These are phyloP conservation scores for Trichoderma koningiopsis DNA, from an alignment of 2,329 filamentous ascomycete species.

Conservation along the genomic window DNA sequence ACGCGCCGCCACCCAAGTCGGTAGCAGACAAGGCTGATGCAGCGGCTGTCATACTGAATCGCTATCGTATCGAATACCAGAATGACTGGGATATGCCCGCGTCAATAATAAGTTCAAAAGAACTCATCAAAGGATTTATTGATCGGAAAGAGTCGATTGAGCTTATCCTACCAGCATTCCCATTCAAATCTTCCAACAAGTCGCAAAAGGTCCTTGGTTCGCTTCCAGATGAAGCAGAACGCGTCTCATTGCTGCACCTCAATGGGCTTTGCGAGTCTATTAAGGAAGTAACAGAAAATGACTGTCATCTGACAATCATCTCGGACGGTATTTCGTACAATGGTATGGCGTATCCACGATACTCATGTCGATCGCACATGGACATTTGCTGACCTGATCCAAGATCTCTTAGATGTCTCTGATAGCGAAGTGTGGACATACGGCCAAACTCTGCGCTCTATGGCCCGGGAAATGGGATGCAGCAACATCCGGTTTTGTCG, in stretches of 20 bases:
- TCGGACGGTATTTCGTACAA: slow-evolving; percentile 37
- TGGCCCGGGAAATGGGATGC: slow-evolving; percentile 39
- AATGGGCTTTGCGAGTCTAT: slow-evolving; percentile 45
- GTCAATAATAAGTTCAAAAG: neutral
- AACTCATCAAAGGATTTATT: neutral
- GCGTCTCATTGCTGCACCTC: slow-evolving; percentile 44
- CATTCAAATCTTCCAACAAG: slow-evolving; percentile 32
- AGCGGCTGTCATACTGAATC: neutral
- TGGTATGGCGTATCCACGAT: slow-evolving; percentile 37
- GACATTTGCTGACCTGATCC: slow-evolving; percentile 31
- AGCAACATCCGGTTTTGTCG: slow-evolving; percentile 41
- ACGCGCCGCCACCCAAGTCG: neutral
- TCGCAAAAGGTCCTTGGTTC: slow-evolving; percentile 39
- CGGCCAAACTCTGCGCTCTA: slow-evolving; percentile 40
- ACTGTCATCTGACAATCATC: slow-evolving; percentile 45
- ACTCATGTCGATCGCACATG: neutral
- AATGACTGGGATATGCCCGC: slow-evolving; percentile 12
- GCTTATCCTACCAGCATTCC: slow-evolving; percentile 29
- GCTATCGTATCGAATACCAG: slow-evolving; percentile 10
- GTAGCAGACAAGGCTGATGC: neutral
- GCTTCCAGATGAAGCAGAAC: slow-evolving; percentile 47
- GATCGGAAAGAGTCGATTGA: slow-evolving; percentile 11
- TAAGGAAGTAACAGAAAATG: slow-evolving; percentile 42
- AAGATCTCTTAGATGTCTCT: slow-evolving; percentile 44
- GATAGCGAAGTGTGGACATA: slow-evolving; percentile 47